A percentile compares a stretch with the other conserved stretches of the same genome.
phyloP scores from a whole-genome alignment of 495 filamentous ascomycete species.

The Penicillium crystallinum region DNA sequence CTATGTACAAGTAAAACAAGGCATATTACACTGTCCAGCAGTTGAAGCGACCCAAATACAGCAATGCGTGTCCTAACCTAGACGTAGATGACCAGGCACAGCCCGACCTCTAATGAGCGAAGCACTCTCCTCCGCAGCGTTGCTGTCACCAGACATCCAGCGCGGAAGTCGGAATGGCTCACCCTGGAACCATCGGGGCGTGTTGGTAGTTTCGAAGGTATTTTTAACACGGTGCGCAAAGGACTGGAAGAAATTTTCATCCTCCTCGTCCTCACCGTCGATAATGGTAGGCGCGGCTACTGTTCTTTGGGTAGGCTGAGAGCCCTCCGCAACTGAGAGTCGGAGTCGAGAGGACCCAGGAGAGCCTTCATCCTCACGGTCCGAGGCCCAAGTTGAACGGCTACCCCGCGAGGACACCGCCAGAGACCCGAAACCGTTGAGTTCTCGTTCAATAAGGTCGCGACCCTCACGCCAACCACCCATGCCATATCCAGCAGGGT shows the following conservation, averaged over 20 bases:
- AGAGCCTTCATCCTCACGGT: constrained; percentile 19
- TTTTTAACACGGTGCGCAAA: constrained; percentile 84
- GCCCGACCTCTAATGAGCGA: constrained; percentile 54
- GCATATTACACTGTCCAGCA: constrained; percentile 28
- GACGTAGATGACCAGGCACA: constrained; percentile 43
- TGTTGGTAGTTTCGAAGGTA: constrained; percentile 79
- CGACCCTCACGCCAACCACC: constrained; percentile 89
- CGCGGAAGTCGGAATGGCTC: constrained; percentile 69
- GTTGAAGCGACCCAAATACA: constrained; percentile 24
- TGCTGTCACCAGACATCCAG: constrained; percentile 60
- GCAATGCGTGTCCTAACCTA: constrained; percentile 18
- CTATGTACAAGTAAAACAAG: constrained; percentile 16
- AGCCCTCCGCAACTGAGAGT: constrained; percentile 25
- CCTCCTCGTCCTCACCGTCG: constrained; percentile 58
- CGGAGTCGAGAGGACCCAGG: constrained; percentile 29
- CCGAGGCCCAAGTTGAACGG: constrained; percentile 30
- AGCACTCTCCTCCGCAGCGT: constrained; percentile 33
- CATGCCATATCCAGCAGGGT: constrained; percentile 60
- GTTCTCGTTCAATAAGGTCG: constrained; percentile 87
- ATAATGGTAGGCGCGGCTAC: constrained; percentile 28
- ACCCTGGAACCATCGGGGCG: constrained; percentile 72
- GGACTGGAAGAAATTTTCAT: constrained; percentile 74
- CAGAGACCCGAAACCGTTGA: constrained; percentile 58
- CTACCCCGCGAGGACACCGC: constrained; percentile 36
- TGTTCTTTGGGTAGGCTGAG: constrained; percentile 23